phyloP scores from a whole-genome alignment of 129 eudicot genomes.

The Flaveria robusta region DNA sequence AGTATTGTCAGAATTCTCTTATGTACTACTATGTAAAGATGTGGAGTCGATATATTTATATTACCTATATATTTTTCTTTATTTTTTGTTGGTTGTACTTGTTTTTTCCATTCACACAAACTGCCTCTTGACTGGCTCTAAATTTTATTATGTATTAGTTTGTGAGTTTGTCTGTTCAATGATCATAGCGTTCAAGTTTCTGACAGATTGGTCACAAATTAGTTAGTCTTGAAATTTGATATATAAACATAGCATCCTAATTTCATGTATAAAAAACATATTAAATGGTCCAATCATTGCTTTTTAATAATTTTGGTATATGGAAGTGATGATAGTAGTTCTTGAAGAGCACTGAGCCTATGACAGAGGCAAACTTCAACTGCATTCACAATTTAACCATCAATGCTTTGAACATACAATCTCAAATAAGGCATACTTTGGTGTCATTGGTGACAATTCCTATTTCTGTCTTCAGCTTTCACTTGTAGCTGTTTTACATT shows the following conservation, averaged over 20 bases:
- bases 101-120: not conserved
- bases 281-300: constrained; percentile 4
- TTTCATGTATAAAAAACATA: not conserved
- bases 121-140: not conserved
- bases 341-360: not conserved
- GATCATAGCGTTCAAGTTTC: not conserved
- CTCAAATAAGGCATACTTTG: not conserved
- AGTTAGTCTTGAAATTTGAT: constrained; percentile 1
- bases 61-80: not conserved
- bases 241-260: not conserved
- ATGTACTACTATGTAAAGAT: constrained; percentile 3
- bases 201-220: constrained; percentile 13
- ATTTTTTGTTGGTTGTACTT: not conserved
- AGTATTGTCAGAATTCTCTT: constrained; percentile 19
- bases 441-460: too few relatives aligned
- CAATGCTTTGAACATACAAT: not conserved
- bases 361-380: not conserved
- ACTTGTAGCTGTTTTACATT: too few relatives aligned
- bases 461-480: too few relatives aligned
- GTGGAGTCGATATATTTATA: not conserved
- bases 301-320: not conserved
- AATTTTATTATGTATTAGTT: not conserved
- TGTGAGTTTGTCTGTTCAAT: constrained; percentile 2
- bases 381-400: not conserved
- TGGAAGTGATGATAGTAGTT: constrained; percentile 1